These are phyloP conservation scores for Nemophila menziesii DNA, from an alignment of 257 asterid species.

Conservation along the genomic window DNA sequence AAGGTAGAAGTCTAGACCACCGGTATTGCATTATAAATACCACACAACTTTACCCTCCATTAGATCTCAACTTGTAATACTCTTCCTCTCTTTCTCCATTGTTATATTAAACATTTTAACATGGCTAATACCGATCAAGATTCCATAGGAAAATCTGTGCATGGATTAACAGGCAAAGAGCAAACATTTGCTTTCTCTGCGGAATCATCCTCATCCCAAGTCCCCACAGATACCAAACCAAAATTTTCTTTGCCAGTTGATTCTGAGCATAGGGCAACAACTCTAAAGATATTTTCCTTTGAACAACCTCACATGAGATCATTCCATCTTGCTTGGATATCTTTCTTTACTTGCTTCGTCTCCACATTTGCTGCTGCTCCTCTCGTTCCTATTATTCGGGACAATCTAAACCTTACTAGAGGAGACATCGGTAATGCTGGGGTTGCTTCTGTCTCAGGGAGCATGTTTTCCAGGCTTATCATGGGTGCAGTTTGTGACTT, in stretches of 20 bases:
- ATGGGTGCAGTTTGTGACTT: conserved; percentile 63
- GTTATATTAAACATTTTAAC: too few species aligned
- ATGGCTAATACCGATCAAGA: conserved; percentile 7
- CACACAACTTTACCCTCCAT: too few species aligned
- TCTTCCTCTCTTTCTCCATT: too few species aligned
- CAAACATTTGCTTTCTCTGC: conserved; percentile 12
- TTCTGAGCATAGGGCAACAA: conserved; percentile 25
- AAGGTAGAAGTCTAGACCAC: too few species aligned
- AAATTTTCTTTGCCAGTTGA: conserved; percentile 26
- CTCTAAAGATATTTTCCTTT: conserved; percentile 18
- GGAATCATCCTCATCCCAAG: not conserved
- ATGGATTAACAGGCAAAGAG: conserved; percentile 11
- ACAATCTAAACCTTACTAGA: conserved; percentile 34
- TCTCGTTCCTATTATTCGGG: conserved; percentile 53
- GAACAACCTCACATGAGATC: conserved; percentile 48
- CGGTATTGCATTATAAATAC: too few species aligned
- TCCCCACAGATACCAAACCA: conserved; percentile 2
- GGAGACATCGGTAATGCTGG: conserved; percentile 59
- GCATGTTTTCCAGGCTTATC: conserved; percentile 46
- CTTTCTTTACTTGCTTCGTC: conserved; percentile 54
- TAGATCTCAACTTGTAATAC: too few species aligned
- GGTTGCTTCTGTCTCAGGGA: conserved; percentile 50
- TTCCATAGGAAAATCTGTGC: conserved; percentile 8
- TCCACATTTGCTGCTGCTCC: conserved; percentile 68
- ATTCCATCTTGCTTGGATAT: conserved; percentile 58